Conservation (phyloP, 305 asterid genomes). For the Fraxinus platypoda region DNA sequence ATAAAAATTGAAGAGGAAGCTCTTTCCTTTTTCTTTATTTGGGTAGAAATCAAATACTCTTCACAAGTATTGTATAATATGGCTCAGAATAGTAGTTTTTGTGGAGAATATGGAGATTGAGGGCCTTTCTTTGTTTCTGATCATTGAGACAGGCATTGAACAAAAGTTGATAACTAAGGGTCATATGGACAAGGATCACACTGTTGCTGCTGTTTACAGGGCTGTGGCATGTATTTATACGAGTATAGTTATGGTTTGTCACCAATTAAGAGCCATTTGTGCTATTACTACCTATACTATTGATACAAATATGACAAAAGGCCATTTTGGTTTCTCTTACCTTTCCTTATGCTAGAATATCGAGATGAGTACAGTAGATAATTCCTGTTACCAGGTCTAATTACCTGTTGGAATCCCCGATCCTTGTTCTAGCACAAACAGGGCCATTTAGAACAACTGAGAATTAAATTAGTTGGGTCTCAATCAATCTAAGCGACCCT, state of each 20-base stretch:
- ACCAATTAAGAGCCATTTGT: background rate
- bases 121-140: background rate
- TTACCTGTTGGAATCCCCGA: background rate
- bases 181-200: background rate
- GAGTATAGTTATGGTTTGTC: background rate
- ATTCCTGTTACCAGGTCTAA: background rate
- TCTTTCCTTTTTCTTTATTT: background rate
- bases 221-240: background rate
- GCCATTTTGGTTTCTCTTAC: background rate
- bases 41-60: background rate
- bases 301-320: background rate
- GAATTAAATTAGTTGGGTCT: background rate
- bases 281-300: background rate
- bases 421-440: background rate
- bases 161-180: background rate
- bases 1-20: background rate
- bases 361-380: background rate
- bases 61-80: background rate
- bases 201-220: background rate
- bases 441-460: background rate
- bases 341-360: background rate
- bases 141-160: background rate
- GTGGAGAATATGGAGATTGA: background rate
- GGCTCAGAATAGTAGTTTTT: background rate
- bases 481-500: background rate